Conservation (phyloP, 2,329 filamentous ascomycete species). For the Metarhizium anisopliae region DNA sequence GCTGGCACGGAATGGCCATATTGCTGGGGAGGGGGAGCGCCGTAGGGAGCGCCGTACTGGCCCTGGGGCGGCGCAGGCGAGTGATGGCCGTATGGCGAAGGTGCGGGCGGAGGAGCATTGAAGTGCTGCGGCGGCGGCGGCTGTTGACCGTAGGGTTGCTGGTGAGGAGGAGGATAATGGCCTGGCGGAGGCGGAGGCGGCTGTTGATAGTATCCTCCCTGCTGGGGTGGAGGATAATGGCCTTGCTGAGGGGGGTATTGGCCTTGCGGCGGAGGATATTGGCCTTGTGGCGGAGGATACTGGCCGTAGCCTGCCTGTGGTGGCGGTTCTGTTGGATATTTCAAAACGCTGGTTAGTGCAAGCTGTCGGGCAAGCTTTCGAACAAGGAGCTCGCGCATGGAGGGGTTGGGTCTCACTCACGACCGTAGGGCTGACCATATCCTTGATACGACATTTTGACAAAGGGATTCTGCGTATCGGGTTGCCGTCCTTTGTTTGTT, state of each 20-base stretch:
- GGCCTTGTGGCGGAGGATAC: conserved; percentile 16
- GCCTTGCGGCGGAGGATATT: conserved; percentile 14
- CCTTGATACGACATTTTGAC: conserved; percentile 25
- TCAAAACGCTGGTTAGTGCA: neutral
- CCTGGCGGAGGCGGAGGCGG: conserved; percentile 15
- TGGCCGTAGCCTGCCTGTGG: conserved; percentile 24
- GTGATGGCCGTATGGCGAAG: conserved; percentile 13
- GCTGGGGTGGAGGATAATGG: conserved; percentile 24
- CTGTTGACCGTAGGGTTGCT: conserved; percentile 14
- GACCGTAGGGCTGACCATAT: conserved; percentile 22
- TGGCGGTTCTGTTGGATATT: conserved; percentile 16
- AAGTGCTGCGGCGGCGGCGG: conserved; percentile 15
- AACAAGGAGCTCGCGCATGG: too few species aligned
- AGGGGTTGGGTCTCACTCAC: conserved; percentile 18
- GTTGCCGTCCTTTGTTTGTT: neutral
- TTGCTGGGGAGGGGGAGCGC: conserved; percentile 25
- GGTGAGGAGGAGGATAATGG: conserved; percentile 7
- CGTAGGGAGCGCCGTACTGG: conserved; percentile 21
- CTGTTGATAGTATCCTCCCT: conserved; percentile 21
- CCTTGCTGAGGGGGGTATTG: conserved; percentile 18
- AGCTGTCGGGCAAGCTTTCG: neutral
- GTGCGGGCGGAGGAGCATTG: conserved; percentile 19
- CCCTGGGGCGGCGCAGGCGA: conserved; percentile 13
- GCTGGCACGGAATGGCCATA: conserved; percentile 36
- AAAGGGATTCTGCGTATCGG: neutral